Evolutionary conservation across 169 alveolate genomes (phyloP), one percentile per base, ranked within the genome.

Genomic region (Babesia sp.): DNA sequence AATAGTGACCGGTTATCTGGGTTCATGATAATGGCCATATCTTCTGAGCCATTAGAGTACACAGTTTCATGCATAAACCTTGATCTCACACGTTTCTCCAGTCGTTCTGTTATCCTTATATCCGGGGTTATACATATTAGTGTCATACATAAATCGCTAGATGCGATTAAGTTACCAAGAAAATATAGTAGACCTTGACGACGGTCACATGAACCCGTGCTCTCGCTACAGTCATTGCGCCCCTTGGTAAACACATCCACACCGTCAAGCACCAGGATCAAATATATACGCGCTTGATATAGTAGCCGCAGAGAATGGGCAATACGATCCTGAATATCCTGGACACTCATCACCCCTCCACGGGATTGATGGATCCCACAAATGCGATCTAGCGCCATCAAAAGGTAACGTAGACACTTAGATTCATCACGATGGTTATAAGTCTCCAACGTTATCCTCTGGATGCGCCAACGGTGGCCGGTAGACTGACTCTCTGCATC

Each of bases 81-180:
- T 0, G 93, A 88, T 33, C 82, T 88, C 6, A 88, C 90, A 56
- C 93, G 75, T 50, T 88, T 88, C 80, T 88, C 93, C 61, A 88
- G 50, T 12, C 88, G 66, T 50, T 88, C 91, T 3, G 86, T 71
- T 22, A 82, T 74, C 46, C 79, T 84, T 31, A 88, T 45, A 26
- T 84, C 93, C 16, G 88, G 72, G 6, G 93, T 87, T 53, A 87
- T 45, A 50, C 86, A 83, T 0, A 87, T 61, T 16, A 87, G 44
- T 12, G 84, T 57, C 53, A 87, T 78, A 28, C 77, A 69, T 2
- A 82, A 51, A 42, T 68, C 90, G 37, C 63, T 67, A 36, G 61
- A 71, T 48, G 70, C 87, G 39, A 87, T n/a, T 26, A 85, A 41
- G 76, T 83, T 87, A 11, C 85, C 83, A 36, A 87, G 50, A 7